Conservation (phyloP, 208 protist species). For the Wallacemonas sp. region DNA sequence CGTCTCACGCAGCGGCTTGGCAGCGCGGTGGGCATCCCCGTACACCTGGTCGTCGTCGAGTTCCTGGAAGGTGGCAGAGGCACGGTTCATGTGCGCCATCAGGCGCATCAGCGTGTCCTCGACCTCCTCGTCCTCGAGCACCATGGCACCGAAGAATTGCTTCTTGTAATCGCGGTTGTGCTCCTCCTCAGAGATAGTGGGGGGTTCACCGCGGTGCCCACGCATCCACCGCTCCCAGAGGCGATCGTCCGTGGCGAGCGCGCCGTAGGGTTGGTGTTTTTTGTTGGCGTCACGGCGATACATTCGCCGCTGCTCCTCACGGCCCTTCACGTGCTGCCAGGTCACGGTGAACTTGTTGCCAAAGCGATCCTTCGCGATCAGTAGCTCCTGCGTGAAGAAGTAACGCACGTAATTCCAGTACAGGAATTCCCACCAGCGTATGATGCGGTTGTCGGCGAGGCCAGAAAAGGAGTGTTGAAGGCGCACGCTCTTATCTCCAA, state of each 20-base stretch:
- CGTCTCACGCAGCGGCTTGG: constrained; percentile 65
- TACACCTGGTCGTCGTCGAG: constrained; percentile 89
- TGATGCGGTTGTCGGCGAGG: constrained; percentile 82
- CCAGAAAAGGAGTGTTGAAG: constrained; percentile 88
- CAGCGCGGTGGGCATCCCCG: constrained; percentile 69
- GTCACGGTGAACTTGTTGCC: constrained; percentile 90
- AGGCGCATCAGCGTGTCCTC: constrained; percentile 88
- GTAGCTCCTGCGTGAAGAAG: constrained; percentile 87
- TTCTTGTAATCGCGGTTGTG: constrained; percentile 83
- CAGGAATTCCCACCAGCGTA: constrained; percentile 80
- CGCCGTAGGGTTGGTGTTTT: constrained; percentile 82
- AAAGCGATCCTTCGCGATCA: constrained; percentile 91
- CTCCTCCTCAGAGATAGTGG: constrained; percentile 81
- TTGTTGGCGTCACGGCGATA: constrained; percentile 88
- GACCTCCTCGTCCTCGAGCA: constrained; percentile 88
- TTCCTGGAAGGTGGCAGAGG: constrained; percentile 79
- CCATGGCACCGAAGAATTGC: constrained; percentile 82
- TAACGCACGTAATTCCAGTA: constrained; percentile 92
- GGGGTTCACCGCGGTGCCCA: constrained; percentile 81
- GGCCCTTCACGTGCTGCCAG: constrained; percentile 80
- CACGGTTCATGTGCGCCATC: constrained; percentile 88
- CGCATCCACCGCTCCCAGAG: constrained; percentile 91
- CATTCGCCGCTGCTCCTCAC: constrained; percentile 87
- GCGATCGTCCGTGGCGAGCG: constrained; percentile 81
- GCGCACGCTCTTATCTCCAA: constrained; percentile 80